Percentiles rank a stretch among this genome's conserved stretches.
These are phyloP conservation scores for Apiospora rasikravindrae DNA, from an alignment of 2,329 filamentous ascomycete species.

Conservation along the genomic window DNA sequence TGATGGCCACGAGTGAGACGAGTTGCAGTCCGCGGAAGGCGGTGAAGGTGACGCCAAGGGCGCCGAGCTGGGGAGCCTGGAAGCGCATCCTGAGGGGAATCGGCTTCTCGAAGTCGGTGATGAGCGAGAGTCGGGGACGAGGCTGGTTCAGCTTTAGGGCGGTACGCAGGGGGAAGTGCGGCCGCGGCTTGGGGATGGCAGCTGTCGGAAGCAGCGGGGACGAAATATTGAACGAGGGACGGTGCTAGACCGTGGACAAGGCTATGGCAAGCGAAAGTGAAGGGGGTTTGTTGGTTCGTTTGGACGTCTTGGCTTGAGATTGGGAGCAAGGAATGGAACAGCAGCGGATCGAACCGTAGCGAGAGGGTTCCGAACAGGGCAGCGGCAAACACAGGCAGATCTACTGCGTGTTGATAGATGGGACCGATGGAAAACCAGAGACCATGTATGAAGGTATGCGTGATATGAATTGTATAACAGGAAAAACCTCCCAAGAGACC, in stretches of 20 bases:
- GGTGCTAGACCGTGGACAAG: conserved; percentile 23
- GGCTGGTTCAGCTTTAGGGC: conserved; percentile 34
- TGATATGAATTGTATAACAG: conserved; percentile 20
- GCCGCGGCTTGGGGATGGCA: conserved; percentile 48
- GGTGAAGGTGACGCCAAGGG: conserved; percentile 80
- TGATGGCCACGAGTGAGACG: conserved; percentile 74
- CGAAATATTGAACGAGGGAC: conserved; percentile 38
- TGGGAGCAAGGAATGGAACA: background rate
- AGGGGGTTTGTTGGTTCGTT: background rate
- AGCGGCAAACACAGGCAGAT: conserved; percentile 26
- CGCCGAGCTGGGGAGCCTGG: conserved; percentile 63
- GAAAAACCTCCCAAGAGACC: conserved; percentile 28
- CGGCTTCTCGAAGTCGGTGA: conserved; percentile 41
- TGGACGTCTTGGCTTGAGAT: background rate
- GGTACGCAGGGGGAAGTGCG: conserved; percentile 48
- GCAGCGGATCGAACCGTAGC: conserved; percentile 19
- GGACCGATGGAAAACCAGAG: conserved; percentile 24
- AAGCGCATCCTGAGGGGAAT: conserved; percentile 49
- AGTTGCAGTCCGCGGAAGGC: conserved; percentile 73
- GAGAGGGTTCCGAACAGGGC: conserved; percentile 20
- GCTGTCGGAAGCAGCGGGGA: conserved; percentile 37
- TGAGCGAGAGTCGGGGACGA: conserved; percentile 49
- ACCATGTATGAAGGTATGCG: conserved; percentile 16
- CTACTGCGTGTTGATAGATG: conserved; percentile 22
- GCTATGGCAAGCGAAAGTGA: background rate